Evolutionary conservation across 2,329 filamentous ascomycete species (phyloP).

Genomic region (Trichothecium roseum): DNA sequence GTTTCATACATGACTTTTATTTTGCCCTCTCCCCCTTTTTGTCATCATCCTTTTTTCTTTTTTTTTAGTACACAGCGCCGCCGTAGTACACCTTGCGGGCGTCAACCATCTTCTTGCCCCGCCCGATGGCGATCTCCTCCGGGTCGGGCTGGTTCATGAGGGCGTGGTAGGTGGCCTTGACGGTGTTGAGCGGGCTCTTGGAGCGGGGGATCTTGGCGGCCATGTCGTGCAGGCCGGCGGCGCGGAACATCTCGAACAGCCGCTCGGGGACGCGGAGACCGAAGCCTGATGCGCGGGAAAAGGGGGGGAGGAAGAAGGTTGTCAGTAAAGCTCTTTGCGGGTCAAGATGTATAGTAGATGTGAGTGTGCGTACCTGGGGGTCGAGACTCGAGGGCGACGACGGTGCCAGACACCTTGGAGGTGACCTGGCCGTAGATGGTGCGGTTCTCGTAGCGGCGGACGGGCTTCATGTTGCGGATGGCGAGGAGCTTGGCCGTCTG

Average conservation of each 20-base stretch:
- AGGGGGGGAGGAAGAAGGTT: too few relatives aligned
- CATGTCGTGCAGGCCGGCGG: constrained; percentile 78
- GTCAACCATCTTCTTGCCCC: constrained; percentile 93
- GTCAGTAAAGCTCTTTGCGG: too few relatives aligned
- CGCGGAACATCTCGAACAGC: constrained; percentile 90
- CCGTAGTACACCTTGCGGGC: constrained; percentile 96
- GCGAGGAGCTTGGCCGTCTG: constrained; percentile 70
- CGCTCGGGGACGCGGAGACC: constrained; percentile 83
- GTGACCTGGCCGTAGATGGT: constrained; percentile 82
- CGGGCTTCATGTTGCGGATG: constrained; percentile 86
- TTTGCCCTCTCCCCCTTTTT: background rate
- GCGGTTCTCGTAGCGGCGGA: constrained; percentile 80
- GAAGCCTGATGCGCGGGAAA: too few relatives aligned
- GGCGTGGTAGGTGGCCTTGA: constrained; percentile 82
- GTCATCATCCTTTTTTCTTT: background rate
- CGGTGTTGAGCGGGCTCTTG: constrained; percentile 94
- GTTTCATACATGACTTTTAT: background rate
- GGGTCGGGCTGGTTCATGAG: constrained; percentile 76
- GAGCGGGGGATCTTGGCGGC: constrained; percentile 73
- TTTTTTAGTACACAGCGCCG: constrained; percentile 51
- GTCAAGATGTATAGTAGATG: background rate
- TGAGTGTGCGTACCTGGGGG: constrained; percentile 65
- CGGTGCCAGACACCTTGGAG: constrained; percentile 78
- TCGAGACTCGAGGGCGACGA: constrained; percentile 70
- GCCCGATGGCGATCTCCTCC: constrained; percentile 77